Evolutionary conservation across 2,329 filamentous ascomycete genomes (phyloP).

Genomic region (Ilyonectria sp.): DNA sequence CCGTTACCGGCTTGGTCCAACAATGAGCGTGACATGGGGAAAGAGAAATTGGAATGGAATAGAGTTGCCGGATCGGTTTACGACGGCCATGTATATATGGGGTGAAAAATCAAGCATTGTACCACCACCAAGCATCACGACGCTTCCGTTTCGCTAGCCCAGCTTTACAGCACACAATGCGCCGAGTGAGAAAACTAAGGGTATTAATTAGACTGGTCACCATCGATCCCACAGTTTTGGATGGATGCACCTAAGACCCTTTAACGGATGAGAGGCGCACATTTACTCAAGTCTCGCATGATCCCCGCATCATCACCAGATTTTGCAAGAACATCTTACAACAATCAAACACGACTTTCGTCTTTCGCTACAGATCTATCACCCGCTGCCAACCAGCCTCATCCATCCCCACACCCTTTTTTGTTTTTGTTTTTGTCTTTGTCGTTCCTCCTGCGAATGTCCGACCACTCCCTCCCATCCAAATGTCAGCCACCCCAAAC

Average conservation of each 20-base stretch:
- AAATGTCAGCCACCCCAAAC: neutral
- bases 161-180: neutral
- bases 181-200: neutral
- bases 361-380: neutral
- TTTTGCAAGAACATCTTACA: neutral
- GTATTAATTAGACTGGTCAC: no score
- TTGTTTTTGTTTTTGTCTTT: neutral
- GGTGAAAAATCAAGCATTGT: constrained; percentile 45
- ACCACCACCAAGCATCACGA: constrained; percentile 34
- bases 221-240: neutral
- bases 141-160: neutral
- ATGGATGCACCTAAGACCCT: neutral
- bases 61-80: constrained; percentile 13
- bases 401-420: neutral
- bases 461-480: neutral
- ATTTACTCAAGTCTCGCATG: neutral
- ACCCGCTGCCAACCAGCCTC: constrained; percentile 1
- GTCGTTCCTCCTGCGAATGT: neutral
- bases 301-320: neutral
- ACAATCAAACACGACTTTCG: neutral
- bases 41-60: constrained; percentile 12
- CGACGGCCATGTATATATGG: constrained; percentile 47
- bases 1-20: constrained; percentile 67
- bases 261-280: neutral
- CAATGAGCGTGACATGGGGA: constrained; percentile 33